Percentiles rank a stretch among this genome's conserved stretches.
phyloP scores from a whole-genome alignment of 2,329 filamentous ascomycete genomes.

The Fusarium tricinctum region DNA sequence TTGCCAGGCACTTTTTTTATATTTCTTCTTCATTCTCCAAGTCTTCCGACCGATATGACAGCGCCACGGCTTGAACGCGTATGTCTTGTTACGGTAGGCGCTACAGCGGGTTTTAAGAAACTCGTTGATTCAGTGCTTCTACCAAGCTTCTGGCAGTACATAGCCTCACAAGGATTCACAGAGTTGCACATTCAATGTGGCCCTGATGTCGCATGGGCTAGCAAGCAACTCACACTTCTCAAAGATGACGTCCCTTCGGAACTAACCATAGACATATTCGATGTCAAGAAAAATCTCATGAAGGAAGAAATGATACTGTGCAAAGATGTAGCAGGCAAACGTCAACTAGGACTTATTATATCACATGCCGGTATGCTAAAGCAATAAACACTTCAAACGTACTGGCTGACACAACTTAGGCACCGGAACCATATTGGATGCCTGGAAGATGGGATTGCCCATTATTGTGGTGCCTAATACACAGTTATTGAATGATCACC shows the following conservation, averaged over 20 bases:
- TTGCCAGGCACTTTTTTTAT: background rate
- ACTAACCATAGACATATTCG: slow-evolving; percentile 52
- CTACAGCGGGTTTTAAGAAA: slow-evolving; percentile 84
- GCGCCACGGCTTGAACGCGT: slow-evolving; percentile 48
- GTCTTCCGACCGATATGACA: slow-evolving; percentile 18
- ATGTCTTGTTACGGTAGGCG: slow-evolving; percentile 92
- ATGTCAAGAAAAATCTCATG: slow-evolving; percentile 53
- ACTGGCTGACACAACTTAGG: slow-evolving; percentile 64
- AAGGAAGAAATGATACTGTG: slow-evolving; percentile 68
- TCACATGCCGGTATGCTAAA: slow-evolving; percentile 81
- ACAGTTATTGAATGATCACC: slow-evolving; percentile 87
- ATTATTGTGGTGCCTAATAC: slow-evolving; percentile 93
- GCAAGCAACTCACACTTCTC: slow-evolving; percentile 33
- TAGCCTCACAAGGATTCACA: slow-evolving; percentile 74
- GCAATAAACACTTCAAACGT: background rate
- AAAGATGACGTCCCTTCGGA: slow-evolving; percentile 46
- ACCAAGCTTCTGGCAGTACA: slow-evolving; percentile 71
- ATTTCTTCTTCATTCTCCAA: background rate
- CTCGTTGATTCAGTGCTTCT: slow-evolving; percentile 77
- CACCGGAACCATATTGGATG: slow-evolving; percentile 90
- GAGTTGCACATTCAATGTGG: slow-evolving; percentile 86
- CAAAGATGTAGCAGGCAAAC: slow-evolving; percentile 60
- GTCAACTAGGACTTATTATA: slow-evolving; percentile 79
- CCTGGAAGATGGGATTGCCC: slow-evolving; percentile 78
- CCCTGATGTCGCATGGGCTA: slow-evolving; percentile 65